phyloP scores from a whole-genome alignment of 345 rosid genomes.

The Linum tenue region DNA sequence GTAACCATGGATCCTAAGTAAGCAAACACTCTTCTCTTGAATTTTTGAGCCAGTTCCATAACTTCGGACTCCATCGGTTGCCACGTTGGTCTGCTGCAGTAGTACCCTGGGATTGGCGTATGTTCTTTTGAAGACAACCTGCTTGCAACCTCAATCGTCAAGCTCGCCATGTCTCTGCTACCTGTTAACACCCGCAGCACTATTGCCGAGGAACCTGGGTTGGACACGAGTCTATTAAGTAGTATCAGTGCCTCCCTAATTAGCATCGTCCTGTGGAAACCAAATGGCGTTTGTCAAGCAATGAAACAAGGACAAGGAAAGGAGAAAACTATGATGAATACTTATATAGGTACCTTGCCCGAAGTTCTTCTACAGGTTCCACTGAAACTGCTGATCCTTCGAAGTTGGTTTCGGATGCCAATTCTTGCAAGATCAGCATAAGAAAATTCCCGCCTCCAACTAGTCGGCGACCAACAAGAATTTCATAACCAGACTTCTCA shows the following conservation, averaged over 20 bases:
- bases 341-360: conserved; percentile 45
- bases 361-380: conserved; percentile 34
- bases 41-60: conserved; percentile 48
- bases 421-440: conserved; percentile 55
- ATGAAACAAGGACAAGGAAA: background rate
- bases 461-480: conserved; percentile 41
- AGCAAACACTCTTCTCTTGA: conserved; percentile 57
- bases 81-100: conserved; percentile 20
- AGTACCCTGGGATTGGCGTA: conserved; percentile 5
- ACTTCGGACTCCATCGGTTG: conserved; percentile 55
- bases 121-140: conserved; percentile 46
- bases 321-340: background rate
- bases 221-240: conserved; percentile 72
- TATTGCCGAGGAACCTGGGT: conserved; percentile 41
- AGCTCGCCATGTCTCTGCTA: conserved; percentile 67
- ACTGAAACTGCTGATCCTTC: conserved; percentile 29
- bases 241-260: conserved; percentile 71
- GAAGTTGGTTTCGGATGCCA: conserved; percentile 50
- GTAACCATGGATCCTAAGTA: conserved; percentile 33
- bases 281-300: background rate
- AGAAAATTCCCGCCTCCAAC: conserved; percentile 49
- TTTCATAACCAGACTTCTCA: conserved; percentile 63
- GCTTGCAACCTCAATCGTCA: conserved; percentile 61
- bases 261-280: conserved; percentile 42
- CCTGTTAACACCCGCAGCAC: conserved; percentile 46